A percentile compares a stretch with the other conserved stretches of the same genome.
Evolutionary conservation across 805 yeast genomes (phyloP).

Genomic region (Debaryomyces tyrocola): DNA sequence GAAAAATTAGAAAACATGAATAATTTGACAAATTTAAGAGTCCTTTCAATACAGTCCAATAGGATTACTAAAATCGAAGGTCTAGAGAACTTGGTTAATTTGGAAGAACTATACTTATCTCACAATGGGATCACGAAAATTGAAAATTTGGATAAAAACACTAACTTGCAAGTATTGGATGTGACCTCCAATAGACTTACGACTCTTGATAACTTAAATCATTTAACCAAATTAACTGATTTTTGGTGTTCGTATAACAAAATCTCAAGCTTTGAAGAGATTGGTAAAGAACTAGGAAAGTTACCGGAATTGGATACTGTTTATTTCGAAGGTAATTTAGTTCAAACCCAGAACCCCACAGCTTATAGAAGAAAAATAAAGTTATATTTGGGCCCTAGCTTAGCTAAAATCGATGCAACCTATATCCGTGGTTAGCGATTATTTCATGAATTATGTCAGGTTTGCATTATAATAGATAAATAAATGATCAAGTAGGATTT

Average conservation of each 20-base stretch:
- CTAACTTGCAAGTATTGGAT: conserved; percentile 71
- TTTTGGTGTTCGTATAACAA: conserved; percentile 89
- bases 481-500: too few relatives aligned
- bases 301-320: conserved; percentile 77
- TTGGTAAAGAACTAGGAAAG: conserved; percentile 62
- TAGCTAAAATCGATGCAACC: conserved; percentile 90
- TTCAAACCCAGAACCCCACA: conserved; percentile 70
- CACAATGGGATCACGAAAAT: conserved; percentile 76
- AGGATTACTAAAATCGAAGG: conserved; percentile 78
- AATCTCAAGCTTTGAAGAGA: conserved; percentile 64
- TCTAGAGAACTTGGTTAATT: conserved; percentile 62
- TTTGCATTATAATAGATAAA: too few relatives aligned
- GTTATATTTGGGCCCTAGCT: conserved; percentile 66
- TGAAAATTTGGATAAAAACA: conserved; percentile 74
- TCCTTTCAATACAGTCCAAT: conserved; percentile 88
- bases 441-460: too few relatives aligned
- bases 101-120: conserved; percentile 86
- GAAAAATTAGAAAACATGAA: conserved; percentile 60
- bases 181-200: conserved; percentile 72
- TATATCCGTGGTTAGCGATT: conserved; percentile 39
- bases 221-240: conserved; percentile 75
- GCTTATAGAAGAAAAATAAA: conserved; percentile 83
- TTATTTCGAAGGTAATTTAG: conserved; percentile 90
- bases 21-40: conserved; percentile 58
- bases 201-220: conserved; percentile 62